Conservation (phyloP, 2,329 filamentous ascomycete genomes). For the Colletotrichum spaethianum region DNA sequence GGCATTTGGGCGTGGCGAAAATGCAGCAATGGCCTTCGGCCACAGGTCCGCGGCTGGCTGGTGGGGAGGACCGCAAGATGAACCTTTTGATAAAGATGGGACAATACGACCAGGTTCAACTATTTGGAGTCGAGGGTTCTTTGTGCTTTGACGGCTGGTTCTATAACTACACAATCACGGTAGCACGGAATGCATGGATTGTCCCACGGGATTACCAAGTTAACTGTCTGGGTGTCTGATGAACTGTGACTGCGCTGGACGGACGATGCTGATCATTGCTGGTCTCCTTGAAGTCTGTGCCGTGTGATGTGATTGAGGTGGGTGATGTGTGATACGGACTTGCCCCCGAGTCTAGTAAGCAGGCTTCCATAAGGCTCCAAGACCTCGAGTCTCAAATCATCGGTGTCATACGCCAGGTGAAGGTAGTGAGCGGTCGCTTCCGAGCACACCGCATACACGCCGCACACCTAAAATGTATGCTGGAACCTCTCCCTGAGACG, state of each 20-base stretch:
- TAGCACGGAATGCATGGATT: conserved; percentile 46
- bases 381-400: no score
- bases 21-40: neutral
- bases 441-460: no score
- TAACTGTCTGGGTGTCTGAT: neutral
- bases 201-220: conserved; percentile 42
- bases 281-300: neutral
- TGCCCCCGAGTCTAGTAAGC: no score
- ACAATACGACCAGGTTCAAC: conserved; percentile 38
- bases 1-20: conserved; percentile 8
- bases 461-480: no score
- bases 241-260: neutral
- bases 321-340: neutral
- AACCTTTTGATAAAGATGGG: conserved; percentile 26
- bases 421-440: no score
- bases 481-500: no score
- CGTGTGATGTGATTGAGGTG: neutral
- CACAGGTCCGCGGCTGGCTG: conserved; percentile 14
- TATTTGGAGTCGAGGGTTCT: conserved; percentile 44
- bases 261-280: neutral
- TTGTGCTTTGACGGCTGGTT: conserved; percentile 44
- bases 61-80: conserved; percentile 20
- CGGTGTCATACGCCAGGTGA: no score
- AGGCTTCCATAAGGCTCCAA: no score
- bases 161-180: conserved; percentile 44